Conservation (phyloP, 1,284 basidiomycete genomes). For the Ustilago bromivora region DNA sequence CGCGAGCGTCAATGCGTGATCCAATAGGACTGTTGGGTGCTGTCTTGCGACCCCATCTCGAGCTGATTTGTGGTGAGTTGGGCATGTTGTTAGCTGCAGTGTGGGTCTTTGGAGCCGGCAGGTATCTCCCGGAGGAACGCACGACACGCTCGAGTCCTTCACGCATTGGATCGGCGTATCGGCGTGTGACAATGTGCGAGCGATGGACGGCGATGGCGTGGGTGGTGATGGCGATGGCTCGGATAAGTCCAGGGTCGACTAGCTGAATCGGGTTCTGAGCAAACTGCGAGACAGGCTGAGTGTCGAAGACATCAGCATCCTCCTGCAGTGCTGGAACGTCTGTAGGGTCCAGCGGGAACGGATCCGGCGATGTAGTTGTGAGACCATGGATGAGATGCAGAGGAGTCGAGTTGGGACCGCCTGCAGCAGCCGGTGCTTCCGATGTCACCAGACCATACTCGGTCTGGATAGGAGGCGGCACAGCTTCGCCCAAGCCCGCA, state of each 20-base stretch:
- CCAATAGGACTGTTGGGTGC: constrained; percentile 47
- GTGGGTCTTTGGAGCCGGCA: constrained; percentile 2
- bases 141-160: constrained; percentile 58
- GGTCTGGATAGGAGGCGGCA: constrained; percentile 29
- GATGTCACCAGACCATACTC: constrained; percentile 44
- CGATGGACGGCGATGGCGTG: constrained; percentile 63
- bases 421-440: constrained; percentile 36
- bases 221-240: constrained; percentile 65
- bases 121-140: constrained; percentile 43
- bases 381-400: constrained; percentile 68
- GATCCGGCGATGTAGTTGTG: constrained; percentile 58
- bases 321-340: constrained; percentile 60
- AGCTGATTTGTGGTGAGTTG: constrained; percentile 30
- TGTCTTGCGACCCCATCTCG: constrained; percentile 48
- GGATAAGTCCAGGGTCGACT: constrained; percentile 62
- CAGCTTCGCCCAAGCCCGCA: constrained; percentile 51
- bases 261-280: constrained; percentile 33
- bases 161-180: constrained; percentile 66
- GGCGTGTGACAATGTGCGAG: constrained; percentile 62
- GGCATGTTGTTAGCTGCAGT: constrained; percentile 3
- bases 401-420: constrained; percentile 67
- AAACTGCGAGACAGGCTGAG: constrained; percentile 22
- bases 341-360: constrained; percentile 64
- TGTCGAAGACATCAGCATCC: constrained; percentile 36
- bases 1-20: constrained; percentile 17